Evolutionary conservation across 805 yeast species (phyloP).

Genomic region (Zygosaccharomyces siamensis): DNA sequence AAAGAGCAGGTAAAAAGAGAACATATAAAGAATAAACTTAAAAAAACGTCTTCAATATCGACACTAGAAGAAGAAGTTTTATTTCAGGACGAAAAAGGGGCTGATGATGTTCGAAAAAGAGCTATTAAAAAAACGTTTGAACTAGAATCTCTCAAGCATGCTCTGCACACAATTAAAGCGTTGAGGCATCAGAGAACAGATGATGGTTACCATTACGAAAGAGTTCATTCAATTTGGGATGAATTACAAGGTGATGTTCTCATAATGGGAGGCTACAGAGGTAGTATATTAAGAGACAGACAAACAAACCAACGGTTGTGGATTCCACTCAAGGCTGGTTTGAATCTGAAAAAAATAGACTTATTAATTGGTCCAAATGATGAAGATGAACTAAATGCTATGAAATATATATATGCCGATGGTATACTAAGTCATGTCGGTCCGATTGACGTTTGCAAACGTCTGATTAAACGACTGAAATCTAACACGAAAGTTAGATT

Average conservation of each 20-base stretch:
- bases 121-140: conserved; percentile 65
- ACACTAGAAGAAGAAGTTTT: conserved; percentile 60
- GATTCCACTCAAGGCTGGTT: conserved; percentile 85
- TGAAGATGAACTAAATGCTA: conserved; percentile 60
- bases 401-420: conserved; percentile 56
- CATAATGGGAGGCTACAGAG: conserved; percentile 84
- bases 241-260: conserved; percentile 73
- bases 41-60: conserved; percentile 52
- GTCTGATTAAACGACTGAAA: conserved; percentile 50
- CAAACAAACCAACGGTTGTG: conserved; percentile 65
- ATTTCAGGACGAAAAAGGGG: conserved; percentile 50
- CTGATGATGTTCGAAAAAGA: conserved; percentile 61
- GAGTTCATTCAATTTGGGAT: conserved; percentile 46
- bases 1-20: conserved; percentile 11
- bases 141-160: conserved; percentile 37
- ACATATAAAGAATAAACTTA: conserved; percentile 32
- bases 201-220: conserved; percentile 25
- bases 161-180: conserved; percentile 21
- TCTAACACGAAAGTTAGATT: conserved; percentile 56
- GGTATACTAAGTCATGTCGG: conserved; percentile 80
- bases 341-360: conserved; percentile 65
- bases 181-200: conserved; percentile 19
- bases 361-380: conserved; percentile 66
- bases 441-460: conserved; percentile 73
- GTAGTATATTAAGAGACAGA: conserved; percentile 66